These are phyloP conservation scores for Kodamaea leandrae DNA, from an alignment of 805 yeast species.

Conservation along the genomic window DNA sequence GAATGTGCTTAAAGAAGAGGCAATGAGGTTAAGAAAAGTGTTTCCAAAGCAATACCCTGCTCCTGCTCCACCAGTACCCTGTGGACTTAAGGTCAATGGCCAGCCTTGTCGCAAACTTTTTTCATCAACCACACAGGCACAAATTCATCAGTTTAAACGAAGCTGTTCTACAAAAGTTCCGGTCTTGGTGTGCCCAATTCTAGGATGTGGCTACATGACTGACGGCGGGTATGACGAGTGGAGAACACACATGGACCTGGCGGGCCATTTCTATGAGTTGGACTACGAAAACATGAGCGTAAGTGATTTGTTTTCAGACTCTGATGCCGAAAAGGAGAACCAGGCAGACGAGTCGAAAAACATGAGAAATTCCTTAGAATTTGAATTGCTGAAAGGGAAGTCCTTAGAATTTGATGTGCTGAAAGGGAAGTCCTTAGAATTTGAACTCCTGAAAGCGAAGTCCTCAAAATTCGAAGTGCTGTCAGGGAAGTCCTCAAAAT, in stretches of 20 bases:
- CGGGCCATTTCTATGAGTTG: not conserved
- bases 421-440: too few species aligned
- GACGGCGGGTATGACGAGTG: slow-evolving; percentile 29
- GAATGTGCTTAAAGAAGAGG: slow-evolving; percentile 3
- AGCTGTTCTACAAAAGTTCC: slow-evolving; percentile 31
- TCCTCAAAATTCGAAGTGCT: too few species aligned
- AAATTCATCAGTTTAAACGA: slow-evolving; percentile 16
- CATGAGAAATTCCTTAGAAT: too few species aligned
- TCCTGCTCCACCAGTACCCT: slow-evolving; percentile 14
- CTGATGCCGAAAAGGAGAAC: slow-evolving; percentile 5
- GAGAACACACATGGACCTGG: slow-evolving; percentile 20
- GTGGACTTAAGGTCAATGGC: slow-evolving; percentile 1
- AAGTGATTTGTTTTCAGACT: slow-evolving; percentile 7
- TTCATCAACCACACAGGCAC: slow-evolving; percentile 16
- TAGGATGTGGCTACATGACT: slow-evolving; percentile 41
- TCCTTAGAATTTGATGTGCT: too few species aligned
- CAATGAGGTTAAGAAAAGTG: slow-evolving; percentile 12
- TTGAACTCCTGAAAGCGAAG: too few species aligned
- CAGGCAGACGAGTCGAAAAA: too few species aligned
- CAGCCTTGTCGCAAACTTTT: slow-evolving; percentile 22
- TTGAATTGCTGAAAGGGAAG: too few species aligned
- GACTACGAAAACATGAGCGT: slow-evolving; percentile 5
- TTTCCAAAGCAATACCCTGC: slow-evolving; percentile 24
- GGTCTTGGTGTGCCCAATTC: slow-evolving; percentile 35
- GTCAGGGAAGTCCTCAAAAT: too few species aligned